Conservation (phyloP, 805 yeast species). For the Wickerhamiella musiphila region DNA sequence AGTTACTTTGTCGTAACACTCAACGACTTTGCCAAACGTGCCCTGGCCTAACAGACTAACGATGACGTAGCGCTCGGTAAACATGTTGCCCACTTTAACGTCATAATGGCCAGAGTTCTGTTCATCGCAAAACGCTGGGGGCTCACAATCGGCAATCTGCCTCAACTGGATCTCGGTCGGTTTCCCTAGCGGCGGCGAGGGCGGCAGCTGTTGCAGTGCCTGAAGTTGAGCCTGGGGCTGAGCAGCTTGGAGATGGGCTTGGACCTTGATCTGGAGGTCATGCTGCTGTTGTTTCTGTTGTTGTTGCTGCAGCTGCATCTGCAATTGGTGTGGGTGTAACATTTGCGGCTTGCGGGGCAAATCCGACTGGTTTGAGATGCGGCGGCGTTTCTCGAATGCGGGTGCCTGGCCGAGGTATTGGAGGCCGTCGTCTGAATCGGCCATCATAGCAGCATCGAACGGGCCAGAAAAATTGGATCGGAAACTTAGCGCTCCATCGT, state of each 20-base stretch:
- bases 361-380: not conserved
- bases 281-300: no score
- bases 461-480: no score
- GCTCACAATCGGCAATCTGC: constrained; percentile 11
- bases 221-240: no score
- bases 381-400: not conserved
- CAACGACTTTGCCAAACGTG: constrained; percentile 78
- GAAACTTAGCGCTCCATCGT: no score
- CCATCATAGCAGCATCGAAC: no score
- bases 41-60: constrained; percentile 70
- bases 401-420: no score
- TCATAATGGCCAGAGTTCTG: constrained; percentile 21
- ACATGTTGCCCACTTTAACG: constrained; percentile 20
- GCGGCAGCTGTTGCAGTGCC: constrained; percentile 10
- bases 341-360: not conserved
- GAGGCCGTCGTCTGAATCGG: no score
- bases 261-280: no score
- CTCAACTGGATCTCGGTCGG: constrained; percentile 14
- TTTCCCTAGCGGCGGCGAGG: constrained; percentile 9
- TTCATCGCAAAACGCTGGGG: constrained; percentile 12
- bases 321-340: no score
- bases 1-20: constrained; percentile 52
- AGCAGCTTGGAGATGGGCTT: no score
- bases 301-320: no score
- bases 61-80: constrained; percentile 55